Percentiles rank a stretch among this genome's conserved stretches.
phyloP scores from a whole-genome alignment of 306 rosid genomes.

The Pyrus communis region DNA sequence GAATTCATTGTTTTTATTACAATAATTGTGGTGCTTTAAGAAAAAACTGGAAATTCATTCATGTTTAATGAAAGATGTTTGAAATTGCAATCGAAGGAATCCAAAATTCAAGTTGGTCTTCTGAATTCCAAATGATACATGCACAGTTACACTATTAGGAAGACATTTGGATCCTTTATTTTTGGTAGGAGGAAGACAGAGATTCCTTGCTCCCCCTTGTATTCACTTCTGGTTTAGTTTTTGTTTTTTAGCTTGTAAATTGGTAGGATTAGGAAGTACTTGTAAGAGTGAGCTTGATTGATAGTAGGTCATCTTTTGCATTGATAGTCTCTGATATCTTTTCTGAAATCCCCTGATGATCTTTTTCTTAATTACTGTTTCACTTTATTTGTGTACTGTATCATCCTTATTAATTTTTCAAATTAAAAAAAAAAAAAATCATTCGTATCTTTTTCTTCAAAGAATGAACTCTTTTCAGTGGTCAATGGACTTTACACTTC shows the following conservation, averaged over 20 bases:
- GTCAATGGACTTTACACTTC: not conserved
- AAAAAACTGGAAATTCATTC: not conserved
- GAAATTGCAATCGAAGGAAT: not conserved
- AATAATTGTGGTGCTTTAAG: not conserved
- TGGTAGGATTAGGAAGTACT: not conserved
- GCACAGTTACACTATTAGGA: not conserved
- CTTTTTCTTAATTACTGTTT: not conserved
- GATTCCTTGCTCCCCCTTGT: not conserved
- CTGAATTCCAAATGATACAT: not conserved
- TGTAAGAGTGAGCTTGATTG: not conserved
- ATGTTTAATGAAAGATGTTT: not conserved
- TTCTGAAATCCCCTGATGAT: not conserved
- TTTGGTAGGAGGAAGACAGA: not conserved
- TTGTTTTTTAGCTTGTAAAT: not conserved
- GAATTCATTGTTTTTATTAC: not conserved
- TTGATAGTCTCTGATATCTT: not conserved
- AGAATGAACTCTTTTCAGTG: not conserved
- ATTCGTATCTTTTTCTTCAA: not conserved
- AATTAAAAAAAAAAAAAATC: too few species aligned
- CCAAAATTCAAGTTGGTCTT: not conserved
- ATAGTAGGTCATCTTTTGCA: not conserved
- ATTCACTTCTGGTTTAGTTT: not conserved
- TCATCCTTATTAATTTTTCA: not conserved
- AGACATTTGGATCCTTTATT: not conserved
- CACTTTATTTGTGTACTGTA: not conserved